Base-by-base conservation (phyloP, 2,329 filamentous ascomycete genomes). In the Beauveria scarabaeidicola region DNA sequence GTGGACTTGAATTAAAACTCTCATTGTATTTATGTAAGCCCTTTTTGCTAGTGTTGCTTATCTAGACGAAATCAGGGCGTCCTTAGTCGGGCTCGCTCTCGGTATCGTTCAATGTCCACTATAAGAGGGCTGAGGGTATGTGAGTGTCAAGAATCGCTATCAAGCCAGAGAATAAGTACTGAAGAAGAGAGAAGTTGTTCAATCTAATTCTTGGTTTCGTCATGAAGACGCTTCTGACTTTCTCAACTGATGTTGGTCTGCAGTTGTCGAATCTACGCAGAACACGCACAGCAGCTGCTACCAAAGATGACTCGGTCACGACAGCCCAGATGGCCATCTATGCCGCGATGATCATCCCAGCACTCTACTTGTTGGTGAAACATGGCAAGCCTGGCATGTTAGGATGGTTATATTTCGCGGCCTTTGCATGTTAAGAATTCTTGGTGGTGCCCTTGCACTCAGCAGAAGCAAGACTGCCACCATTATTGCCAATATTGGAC, bases 331-430 rank as follows among this genome's bases (percentile, higher is more conserved):
- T 74, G 19, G 66, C 64, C 51, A 73, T 76, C 59, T 77, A 76
- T 59, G 48, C 67, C 44, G 50, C 70, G 29, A 64, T 76, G 44
- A 57, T 66, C 46, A 58, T 71, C 10, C 68, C 70, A 1, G 63
- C 66, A 0, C 32, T 70, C 5, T 75, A 69, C 59, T 56, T 74
- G 38, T 59, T 72, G 1, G 50, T 68, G 40, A 69, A 66, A 25
- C 75, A 77, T 61, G 70, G 72, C 32, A 61, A 65, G 40, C 19
- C 61, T 6, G 72, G 72, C n/a, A 54, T 73, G 5, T 44, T 77
- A 5, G 72, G 73, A 47, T 78, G 75, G 74, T 55, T 68, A 27
- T 77, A 73, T 59, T 64, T 77, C 5, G 60, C 68, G 32, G 58
- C 67, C 5, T 78, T 77, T 59, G 74, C 47, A 62, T 63, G 1